Base-by-base conservation (phyloP, 768 basidiomycete species). In the Lactarius deliciosus region DNA sequence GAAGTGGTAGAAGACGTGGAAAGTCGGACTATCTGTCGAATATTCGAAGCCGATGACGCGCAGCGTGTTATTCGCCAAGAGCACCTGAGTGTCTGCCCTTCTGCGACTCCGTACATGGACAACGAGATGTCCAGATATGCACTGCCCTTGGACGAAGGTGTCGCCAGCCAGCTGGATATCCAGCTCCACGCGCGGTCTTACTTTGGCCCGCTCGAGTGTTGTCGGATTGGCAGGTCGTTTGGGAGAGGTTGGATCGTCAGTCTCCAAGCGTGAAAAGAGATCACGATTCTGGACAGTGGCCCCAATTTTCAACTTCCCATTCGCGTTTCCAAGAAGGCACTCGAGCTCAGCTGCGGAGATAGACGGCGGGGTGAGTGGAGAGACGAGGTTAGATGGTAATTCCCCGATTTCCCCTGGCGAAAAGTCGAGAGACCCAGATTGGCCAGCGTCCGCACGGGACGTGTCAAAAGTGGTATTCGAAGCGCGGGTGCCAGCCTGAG, bases 31-130 rank as follows among this genome's bases (percentile, higher is more conserved):
- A 56, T 81, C 78, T 0, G 83, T 79, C 53, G 86, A 81, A 53
- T 85, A 86, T 78, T 96, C 95, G 74, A 94, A 94, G 5, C 95
- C 94, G 61, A 96, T 82, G 25, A 95, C 81, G 65, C 93, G 81
- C 38, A 96, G 75, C 78, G 94, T 96, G 5, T 87, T 91, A 43
- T 82, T 86, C 45, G 86, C 86, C 16, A 96, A 76, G 70, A 86
- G 78, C 3, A 93, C 73, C n/a, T 84, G 79, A 2, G 81, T 79
- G 64, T 85, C 84, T 69, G 85, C 86, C 74, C 80, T 84, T 34
- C 79, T 72, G 32, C 82, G 81, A 57, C 83, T 80, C 60, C 81
- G 80, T 22, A 96, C 82, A 38, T 80, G 81, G 47, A 96, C 77
- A 58, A 87, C 84, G 76, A 95, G 78, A 47, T 81, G 77, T 2